These are phyloP conservation scores for Malus hybrid DNA, from an alignment of 331 rosid species.

Conservation along the genomic window DNA sequence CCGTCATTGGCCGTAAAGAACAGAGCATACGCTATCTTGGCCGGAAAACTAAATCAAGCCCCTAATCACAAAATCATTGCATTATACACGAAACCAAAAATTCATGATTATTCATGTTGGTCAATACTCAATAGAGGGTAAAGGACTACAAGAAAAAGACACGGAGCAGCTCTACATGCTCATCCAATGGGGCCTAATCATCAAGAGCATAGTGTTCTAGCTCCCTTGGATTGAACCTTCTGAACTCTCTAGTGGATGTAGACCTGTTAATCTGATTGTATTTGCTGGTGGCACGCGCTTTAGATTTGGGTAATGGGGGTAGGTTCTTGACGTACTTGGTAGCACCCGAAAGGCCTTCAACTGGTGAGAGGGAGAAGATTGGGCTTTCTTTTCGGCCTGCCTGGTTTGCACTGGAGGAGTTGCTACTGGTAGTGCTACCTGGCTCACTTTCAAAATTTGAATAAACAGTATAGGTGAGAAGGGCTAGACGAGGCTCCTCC, in stretches of 20 bases:
- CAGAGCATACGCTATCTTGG: no score
- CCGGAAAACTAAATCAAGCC: no score
- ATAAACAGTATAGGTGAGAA: background rate
- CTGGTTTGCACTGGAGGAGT: conserved; percentile 40
- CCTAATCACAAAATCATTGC: background rate
- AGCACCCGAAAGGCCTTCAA: conserved; percentile 14
- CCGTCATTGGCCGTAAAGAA: no score
- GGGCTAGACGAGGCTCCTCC: background rate
- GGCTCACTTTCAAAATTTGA: conserved; percentile 28
- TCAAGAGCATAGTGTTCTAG: conserved; percentile 31
- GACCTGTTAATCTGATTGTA: conserved; percentile 46
- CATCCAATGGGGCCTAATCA: conserved; percentile 18
- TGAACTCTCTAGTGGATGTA: conserved; percentile 59
- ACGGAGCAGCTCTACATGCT: conserved; percentile 6
- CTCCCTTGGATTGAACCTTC: conserved; percentile 22
- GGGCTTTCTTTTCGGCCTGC: conserved; percentile 38
- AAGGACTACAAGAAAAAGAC: background rate
- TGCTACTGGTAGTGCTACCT: conserved; percentile 33
- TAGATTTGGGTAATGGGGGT: conserved; percentile 48
- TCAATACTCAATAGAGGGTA: background rate
- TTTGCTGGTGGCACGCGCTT: conserved; percentile 20
- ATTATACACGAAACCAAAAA: background rate
- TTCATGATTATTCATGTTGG: background rate
- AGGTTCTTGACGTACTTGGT: conserved; percentile 21
- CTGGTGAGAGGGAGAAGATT: conserved; percentile 30